These are phyloP conservation scores for Picea sitchensis DNA, from an alignment of 75 land plant species.

Conservation along the genomic window DNA sequence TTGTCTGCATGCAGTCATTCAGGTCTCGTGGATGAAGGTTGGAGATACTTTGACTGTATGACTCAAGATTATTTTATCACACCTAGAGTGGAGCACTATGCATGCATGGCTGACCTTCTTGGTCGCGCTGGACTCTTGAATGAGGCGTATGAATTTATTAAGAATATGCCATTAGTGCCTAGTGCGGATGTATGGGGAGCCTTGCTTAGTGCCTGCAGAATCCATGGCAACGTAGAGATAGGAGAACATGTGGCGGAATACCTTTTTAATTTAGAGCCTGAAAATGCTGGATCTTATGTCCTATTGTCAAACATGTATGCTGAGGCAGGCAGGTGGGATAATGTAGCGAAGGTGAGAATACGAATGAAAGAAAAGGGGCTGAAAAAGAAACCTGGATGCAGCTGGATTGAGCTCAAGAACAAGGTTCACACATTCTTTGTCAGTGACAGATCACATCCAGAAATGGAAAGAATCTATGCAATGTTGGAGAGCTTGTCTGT, in stretches of 20 bases:
- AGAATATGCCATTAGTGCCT: conserved; percentile 51
- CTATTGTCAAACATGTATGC: conserved; percentile 59
- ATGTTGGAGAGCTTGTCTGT: too few species aligned
- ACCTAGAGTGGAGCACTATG: conserved; percentile 54
- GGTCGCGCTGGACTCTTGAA: conserved; percentile 60
- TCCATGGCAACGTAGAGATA: conserved; percentile 37
- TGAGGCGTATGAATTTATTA: conserved; percentile 40
- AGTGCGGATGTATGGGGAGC: conserved; percentile 56
- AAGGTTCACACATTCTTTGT: too few species aligned
- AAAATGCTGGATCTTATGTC: conserved; percentile 41
- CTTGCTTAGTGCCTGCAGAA: conserved; percentile 44
- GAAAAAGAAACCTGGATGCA: too few species aligned
- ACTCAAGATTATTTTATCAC: conserved; percentile 24
- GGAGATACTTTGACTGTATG: conserved; percentile 38
- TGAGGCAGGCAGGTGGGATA: conserved; percentile 30
- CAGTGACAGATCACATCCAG: too few species aligned
- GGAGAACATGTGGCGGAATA: conserved; percentile 49
- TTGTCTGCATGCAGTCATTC: conserved; percentile 62
- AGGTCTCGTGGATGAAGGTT: conserved; percentile 50
- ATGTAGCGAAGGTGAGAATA: conserved; percentile 23
- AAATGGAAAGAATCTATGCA: too few species aligned
- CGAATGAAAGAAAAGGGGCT: too few species aligned
- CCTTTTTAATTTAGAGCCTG: conserved; percentile 39
- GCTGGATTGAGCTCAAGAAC: too few species aligned
- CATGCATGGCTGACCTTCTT: conserved; percentile 61